Conservation (phyloP, 2,329 filamentous ascomycete species). For the Madurella mycetomatis region DNA sequence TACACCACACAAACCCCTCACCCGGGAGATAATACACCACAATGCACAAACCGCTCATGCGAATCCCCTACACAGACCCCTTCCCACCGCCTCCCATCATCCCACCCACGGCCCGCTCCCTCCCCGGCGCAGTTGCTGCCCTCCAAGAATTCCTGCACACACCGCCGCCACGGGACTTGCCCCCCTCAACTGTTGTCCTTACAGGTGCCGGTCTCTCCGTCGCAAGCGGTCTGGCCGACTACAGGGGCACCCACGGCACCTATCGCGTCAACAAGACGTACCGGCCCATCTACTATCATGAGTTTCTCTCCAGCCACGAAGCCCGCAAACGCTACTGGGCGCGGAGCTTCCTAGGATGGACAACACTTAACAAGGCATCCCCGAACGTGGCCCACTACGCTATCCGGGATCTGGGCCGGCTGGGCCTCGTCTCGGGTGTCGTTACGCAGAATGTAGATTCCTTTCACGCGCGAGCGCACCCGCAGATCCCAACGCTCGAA, state of each 20-base stretch:
- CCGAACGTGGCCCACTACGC: constrained; percentile 80
- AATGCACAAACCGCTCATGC: constrained; percentile 56
- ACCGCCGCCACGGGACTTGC: constrained; percentile 46
- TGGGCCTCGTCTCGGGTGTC: constrained; percentile 70
- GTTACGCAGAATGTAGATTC: constrained; percentile 98
- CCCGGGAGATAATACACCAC: background rate
- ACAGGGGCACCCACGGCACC: constrained; percentile 82
- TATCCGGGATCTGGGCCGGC: constrained; percentile 63
- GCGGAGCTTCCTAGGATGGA: constrained; percentile 88
- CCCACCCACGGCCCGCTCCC: constrained; percentile 65
- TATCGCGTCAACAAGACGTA: constrained; percentile 90
- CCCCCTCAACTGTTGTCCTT: constrained; percentile 46
- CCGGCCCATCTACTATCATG: constrained; percentile 86
- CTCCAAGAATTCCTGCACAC: constrained; percentile 71
- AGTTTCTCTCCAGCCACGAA: constrained; percentile 79
- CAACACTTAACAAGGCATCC: constrained; percentile 68
- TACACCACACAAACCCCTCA: constrained; percentile 22
- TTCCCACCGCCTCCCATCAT: constrained; percentile 71
- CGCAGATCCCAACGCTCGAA: constrained; percentile 69
- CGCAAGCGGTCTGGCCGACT: constrained; percentile 88
- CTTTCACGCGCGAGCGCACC: constrained; percentile 77
- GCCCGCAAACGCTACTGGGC: constrained; percentile 94
- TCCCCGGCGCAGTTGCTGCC: constrained; percentile 70
- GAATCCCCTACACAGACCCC: constrained; percentile 85
- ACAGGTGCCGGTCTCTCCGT: constrained; percentile 92